Evolutionary conservation across 1,284 basidiomycete species (phyloP).

Genomic region (Sutorius eximius): DNA sequence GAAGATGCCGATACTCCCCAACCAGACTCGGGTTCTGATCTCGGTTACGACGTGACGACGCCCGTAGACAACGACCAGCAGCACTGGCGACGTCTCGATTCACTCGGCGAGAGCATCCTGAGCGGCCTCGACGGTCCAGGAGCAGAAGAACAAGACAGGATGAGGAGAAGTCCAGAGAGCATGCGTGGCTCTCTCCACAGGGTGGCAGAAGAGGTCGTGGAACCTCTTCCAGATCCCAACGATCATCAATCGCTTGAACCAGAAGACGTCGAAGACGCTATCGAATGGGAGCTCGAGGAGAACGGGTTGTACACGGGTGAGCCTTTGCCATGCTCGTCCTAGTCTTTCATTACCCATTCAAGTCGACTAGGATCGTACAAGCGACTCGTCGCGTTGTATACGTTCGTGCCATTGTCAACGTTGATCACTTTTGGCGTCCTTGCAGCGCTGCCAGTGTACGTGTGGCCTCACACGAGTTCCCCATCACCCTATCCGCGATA

Average conservation of each 20-base stretch:
- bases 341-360: neutral
- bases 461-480: constrained; percentile 41
- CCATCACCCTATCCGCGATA: constrained; percentile 43
- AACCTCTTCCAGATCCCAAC: constrained; percentile 3
- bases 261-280: constrained; percentile 37
- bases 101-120: constrained; percentile 34
- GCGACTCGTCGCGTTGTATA: constrained; percentile 51
- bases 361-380: constrained; percentile 58
- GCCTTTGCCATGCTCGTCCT: constrained; percentile 11
- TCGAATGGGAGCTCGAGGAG: constrained; percentile 57
- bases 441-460: constrained; percentile 46
- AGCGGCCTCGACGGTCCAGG: constrained; percentile 30
- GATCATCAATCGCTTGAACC: constrained; percentile 15
- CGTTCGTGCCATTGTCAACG: constrained; percentile 55
- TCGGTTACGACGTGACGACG: constrained; percentile 23
- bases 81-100: constrained; percentile 34
- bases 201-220: constrained; percentile 47
- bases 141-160: constrained; percentile 25
- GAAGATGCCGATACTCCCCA: constrained; percentile 10
- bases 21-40: constrained; percentile 14
- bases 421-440: constrained; percentile 49
- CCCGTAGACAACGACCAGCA: constrained; percentile 26
- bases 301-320: constrained; percentile 61
- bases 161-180: constrained; percentile 34
- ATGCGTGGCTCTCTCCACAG: constrained; percentile 37